Base-by-base conservation (phyloP, 176 grass and related monocot genomes). In the Musa troglodytarum region DNA sequence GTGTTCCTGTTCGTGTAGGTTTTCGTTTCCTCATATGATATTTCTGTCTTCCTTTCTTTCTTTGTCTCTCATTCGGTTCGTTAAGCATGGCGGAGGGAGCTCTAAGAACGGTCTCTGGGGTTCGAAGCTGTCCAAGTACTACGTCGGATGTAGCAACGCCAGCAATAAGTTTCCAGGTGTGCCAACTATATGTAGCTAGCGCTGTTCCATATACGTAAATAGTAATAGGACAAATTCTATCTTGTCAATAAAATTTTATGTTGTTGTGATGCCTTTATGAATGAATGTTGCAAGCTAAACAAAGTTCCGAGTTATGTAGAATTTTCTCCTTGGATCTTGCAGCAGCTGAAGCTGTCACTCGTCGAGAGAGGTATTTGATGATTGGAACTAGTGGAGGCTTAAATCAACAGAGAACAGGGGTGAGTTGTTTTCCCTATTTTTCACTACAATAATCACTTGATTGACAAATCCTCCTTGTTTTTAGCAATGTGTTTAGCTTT, bases 81-180 rank as follows among this genome's bases (percentile, higher is more conserved):
- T 49, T n/a, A 81, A 98, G 95, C 81, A 50, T 74, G 80, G 66
- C 76, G 87, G 73, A 53, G 65, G 65, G 61, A 76, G 68, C 34
- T 71, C 6, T 66, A 68, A 50, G 67, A 80, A 78, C 78, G 90
- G 82, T 79, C 83, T 91, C 22, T 99, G 95, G 95, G 85, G 59
- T 75, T 99, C 95, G 16, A 94, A 87, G 84, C 59, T 91, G 54
- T 82, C 90, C 75, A 82, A 76, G 63, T 87, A 83, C 69, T 93
- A 76, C 77, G 85, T 89, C 43, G 90, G 95, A 65, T 99, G 90
- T 78, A 99, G 95, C 65, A 87, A 89, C 73, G 83, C 90, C 63
- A 91, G 90, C 82, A 91, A 85, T 78, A 86, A 84, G 54, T 99
- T 89, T 75, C 54, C 82, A 82, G 87, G 92, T 96, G 72, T 12